A percentile compares a stretch with the other conserved stretches of the same genome.
phyloP scores from a whole-genome alignment of 768 basidiomycete genomes.

The Gloeophyllum trabeum region DNA sequence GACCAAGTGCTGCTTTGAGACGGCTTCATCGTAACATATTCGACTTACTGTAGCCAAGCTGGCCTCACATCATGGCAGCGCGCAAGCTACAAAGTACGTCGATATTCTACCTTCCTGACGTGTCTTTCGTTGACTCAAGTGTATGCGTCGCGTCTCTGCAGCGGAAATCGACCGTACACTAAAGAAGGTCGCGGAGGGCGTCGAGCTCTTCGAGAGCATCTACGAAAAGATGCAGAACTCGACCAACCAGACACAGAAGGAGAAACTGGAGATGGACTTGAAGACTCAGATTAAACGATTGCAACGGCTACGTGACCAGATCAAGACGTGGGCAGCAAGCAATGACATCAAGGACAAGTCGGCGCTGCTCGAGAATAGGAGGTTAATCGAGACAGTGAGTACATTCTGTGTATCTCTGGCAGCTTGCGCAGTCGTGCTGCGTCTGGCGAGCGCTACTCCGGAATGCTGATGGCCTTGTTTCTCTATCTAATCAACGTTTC shows the following conservation, averaged over 20 bases:
- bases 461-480: neutral
- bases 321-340: slow-evolving; percentile 93
- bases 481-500: neutral
- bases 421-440: neutral
- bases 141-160: slow-evolving; percentile 20
- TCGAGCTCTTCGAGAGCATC: slow-evolving; percentile 89
- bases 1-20: too few relatives aligned
- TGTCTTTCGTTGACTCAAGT: neutral
- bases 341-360: slow-evolving; percentile 99
- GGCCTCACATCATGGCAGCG: slow-evolving; percentile 67
- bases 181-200: slow-evolving; percentile 94
- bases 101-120: neutral
- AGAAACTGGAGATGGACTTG: slow-evolving; percentile 91
- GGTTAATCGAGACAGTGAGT: slow-evolving; percentile 92
- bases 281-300: slow-evolving; percentile 99
- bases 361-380: slow-evolving; percentile 82
- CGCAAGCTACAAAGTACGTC: slow-evolving; percentile 76
- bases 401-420: neutral
- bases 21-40: too few relatives aligned
- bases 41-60: too few relatives aligned
- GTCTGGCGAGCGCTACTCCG: neutral
- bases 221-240: slow-evolving; percentile 98
- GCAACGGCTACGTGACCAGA: slow-evolving; percentile 75
- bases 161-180: slow-evolving; percentile 98
- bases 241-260: slow-evolving; percentile 95